phyloP scores from a whole-genome alignment of 208 protist species.

The Endotrypanum monterogeii region DNA sequence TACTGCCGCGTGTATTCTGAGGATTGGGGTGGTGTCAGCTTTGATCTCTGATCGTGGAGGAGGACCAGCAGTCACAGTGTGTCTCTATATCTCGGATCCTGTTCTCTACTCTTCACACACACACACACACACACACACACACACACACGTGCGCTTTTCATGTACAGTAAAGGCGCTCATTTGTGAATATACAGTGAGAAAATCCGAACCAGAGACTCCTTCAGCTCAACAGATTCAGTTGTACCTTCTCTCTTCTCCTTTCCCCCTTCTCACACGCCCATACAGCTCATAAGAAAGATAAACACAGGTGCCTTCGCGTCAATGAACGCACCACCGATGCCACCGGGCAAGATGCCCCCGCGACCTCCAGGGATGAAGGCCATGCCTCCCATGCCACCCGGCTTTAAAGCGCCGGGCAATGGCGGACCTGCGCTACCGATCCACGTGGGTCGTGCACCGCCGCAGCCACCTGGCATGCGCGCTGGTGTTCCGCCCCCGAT shows the following conservation, averaged over 20 bases:
- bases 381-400: constrained; percentile 47
- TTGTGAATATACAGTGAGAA: too few relatives aligned
- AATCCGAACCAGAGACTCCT: too few relatives aligned
- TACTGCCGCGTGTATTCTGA: too few relatives aligned
- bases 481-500: not conserved
- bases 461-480: constrained; percentile 28
- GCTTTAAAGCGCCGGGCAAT: constrained; percentile 5
- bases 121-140: not conserved
- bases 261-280: not conserved
- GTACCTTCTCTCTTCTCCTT: not conserved
- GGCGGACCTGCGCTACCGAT: constrained; percentile 20
- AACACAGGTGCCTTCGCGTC: not conserved
- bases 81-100: not conserved
- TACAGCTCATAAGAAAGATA: not conserved
- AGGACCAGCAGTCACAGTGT: not conserved
- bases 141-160: too few relatives aligned
- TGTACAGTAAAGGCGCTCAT: too few relatives aligned
- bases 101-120: not conserved
- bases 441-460: constrained; percentile 31
- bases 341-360: constrained; percentile 26
- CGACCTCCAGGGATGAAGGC: constrained; percentile 25
- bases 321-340: constrained; percentile 35
- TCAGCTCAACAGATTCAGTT: not conserved
- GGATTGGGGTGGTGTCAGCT: too few relatives aligned
- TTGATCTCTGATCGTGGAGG: too few relatives aligned